phyloP scores from a whole-genome alignment of 2,329 filamentous ascomycete species.

The Periconia sp. region DNA sequence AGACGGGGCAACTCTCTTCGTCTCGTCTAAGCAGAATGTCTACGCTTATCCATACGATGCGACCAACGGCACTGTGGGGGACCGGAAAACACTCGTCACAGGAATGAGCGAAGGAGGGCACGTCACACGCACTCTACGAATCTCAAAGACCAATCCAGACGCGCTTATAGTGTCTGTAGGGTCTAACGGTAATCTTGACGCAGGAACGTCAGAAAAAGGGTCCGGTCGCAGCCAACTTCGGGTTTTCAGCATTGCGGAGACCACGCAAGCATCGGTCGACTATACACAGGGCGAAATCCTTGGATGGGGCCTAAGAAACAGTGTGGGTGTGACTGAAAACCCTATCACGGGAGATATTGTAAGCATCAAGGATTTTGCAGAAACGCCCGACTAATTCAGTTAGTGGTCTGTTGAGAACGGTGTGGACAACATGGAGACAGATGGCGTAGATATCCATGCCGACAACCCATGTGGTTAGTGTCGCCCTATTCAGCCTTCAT shows the following conservation, averaged over 20 bases:
- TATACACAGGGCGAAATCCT: constrained; percentile 52
- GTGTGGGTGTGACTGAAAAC: constrained; percentile 66
- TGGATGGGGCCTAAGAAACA: constrained; percentile 71
- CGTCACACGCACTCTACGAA: constrained; percentile 16
- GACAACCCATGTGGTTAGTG: constrained; percentile 61
- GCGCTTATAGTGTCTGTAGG: constrained; percentile 66
- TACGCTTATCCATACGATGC: constrained; percentile 25
- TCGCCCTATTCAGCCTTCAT: neutral
- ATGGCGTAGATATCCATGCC: constrained; percentile 60
- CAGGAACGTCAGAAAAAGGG: constrained; percentile 47
- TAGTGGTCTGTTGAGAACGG: constrained; percentile 64
- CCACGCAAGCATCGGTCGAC: constrained; percentile 24
- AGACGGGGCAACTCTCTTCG: constrained; percentile 27
- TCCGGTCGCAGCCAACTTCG: constrained; percentile 65
- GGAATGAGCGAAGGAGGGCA: constrained; percentile 22
- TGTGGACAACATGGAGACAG: constrained; percentile 60
- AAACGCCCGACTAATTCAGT: neutral
- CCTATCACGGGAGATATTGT: constrained; percentile 46
- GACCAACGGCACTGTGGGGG: constrained; percentile 20
- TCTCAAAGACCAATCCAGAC: constrained; percentile 31
- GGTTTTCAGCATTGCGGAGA: constrained; percentile 53
- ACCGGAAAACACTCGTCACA: constrained; percentile 22
- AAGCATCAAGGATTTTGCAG: constrained; percentile 4
- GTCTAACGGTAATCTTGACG: constrained; percentile 62
- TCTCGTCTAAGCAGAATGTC: constrained; percentile 18